Percentiles rank a stretch among this genome's conserved stretches.
Conservation (phyloP, 2,329 filamentous ascomycete species). For the Cyphellophora attinorum region DNA sequence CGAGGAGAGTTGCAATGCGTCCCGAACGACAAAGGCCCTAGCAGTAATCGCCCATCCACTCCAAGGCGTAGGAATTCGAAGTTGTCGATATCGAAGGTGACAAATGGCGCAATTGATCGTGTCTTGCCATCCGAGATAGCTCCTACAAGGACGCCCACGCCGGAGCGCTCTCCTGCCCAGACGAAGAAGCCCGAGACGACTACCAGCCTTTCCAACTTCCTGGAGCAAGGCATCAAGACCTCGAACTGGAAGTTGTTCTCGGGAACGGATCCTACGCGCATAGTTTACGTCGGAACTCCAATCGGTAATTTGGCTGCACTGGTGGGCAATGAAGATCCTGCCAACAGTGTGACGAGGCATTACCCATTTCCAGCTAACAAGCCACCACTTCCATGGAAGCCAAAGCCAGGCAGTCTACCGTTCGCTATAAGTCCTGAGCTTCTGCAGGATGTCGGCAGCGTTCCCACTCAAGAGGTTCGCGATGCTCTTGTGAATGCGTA, state of each 20-base stretch:
- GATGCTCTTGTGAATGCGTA: conserved; percentile 42
- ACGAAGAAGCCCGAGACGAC: not conserved
- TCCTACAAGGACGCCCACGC: not conserved
- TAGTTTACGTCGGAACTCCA: conserved; percentile 5
- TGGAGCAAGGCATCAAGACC: conserved; percentile 2
- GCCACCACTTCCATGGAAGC: not conserved
- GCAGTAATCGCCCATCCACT: not conserved
- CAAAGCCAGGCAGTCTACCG: not conserved
- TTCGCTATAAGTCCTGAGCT: not conserved
- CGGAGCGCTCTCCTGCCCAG: not conserved
- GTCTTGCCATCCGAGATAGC: not conserved
- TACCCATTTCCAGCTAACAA: conserved; percentile 1
- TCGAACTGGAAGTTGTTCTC: conserved; percentile 6
- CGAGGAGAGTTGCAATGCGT: not conserved
- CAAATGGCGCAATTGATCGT: not conserved
- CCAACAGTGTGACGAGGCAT: not conserved
- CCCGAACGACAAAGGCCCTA: not conserved
- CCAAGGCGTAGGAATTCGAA: not conserved
- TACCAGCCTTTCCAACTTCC: conserved; percentile 4
- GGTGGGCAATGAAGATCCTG: conserved; percentile 1
- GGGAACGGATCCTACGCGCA: conserved; percentile 1
- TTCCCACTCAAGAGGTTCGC: not conserved
- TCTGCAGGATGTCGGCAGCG: conserved; percentile 1
- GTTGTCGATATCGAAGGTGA: not conserved
- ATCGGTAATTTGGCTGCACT: conserved; percentile 5